A percentile compares a stretch with the other conserved stretches of the same genome.
Conservation (phyloP, 805 yeast genomes). For the Metschnikowia borealis region DNA sequence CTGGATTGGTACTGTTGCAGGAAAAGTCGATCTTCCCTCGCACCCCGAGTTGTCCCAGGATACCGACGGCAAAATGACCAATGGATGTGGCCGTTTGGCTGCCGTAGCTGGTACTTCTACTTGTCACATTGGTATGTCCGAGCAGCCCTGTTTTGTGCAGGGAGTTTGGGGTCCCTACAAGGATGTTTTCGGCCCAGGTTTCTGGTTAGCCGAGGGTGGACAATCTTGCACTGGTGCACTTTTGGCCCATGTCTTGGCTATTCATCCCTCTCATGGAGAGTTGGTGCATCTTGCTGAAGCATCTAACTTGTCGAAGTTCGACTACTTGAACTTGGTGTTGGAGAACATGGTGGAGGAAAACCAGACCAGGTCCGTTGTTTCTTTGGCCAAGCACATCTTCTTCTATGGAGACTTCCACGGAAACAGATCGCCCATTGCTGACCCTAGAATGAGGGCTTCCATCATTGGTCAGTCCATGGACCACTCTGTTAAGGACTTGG, state of each 20-base stretch:
- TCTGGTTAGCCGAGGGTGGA: conserved; percentile 99
- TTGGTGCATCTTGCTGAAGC: conserved; percentile 64
- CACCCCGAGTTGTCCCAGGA: conserved; percentile 47
- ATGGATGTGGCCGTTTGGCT: conserved; percentile 81
- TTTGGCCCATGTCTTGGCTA: conserved; percentile 78
- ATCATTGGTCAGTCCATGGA: conserved; percentile 94
- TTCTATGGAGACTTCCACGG: conserved; percentile 97
- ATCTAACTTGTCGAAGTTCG: conserved; percentile 72
- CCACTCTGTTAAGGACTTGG: conserved; percentile 75
- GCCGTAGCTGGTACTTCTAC: conserved; percentile 99
- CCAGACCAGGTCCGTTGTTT: conserved; percentile 66
- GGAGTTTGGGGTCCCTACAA: conserved; percentile 99
- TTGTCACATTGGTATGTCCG: conserved; percentile 86
- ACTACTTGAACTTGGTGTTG: conserved; percentile 70
- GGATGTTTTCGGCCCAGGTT: conserved; percentile 84
- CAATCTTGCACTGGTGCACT: conserved; percentile 96
- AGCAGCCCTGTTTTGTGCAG: conserved; percentile 80
- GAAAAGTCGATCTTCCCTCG: conserved; percentile 64
- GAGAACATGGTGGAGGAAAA: conserved; percentile 59
- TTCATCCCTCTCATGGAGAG: conserved; percentile 84
- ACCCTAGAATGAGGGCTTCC: conserved; percentile 86
- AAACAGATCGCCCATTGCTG: conserved; percentile 96
- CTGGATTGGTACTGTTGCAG: conserved; percentile 98
- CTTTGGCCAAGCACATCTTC: conserved; percentile 79
- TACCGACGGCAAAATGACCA: conserved; percentile 42